Base-by-base conservation (phyloP, 108 stramenopile species). In the Chaetoceros muelleri region DNA sequence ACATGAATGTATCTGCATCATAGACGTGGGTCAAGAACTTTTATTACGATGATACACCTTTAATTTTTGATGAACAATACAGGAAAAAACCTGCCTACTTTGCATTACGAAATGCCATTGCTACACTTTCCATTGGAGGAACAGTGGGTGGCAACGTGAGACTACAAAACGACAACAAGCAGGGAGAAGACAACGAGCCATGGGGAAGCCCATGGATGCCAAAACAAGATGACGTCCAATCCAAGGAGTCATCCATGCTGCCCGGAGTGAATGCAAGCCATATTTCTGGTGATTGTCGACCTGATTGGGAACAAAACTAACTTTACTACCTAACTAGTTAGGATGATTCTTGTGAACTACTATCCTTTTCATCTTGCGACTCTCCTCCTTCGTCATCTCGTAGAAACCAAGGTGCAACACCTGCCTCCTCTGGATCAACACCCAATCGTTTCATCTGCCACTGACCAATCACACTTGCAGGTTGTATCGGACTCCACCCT, bases 181-280 rank as follows among this genome's bases (percentile, higher is more conserved):
- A n/a, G n/a, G n/a, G n/a, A n/a, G 65, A 69, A 1, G 45, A 81
- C 50, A 76, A 82, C 7, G 69, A 75, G 29, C 64, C 61, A 18
- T 91, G 90, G 90, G 90, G 90, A n/a, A 65, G 78, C 46, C 22
- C 52, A 21, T 91, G 90, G 90, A 85, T 85, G 75, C 82, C 34
- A 40, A 46, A 71, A 30, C 78, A 76, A 28, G 78, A 77, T 34
- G 72, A 69, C 2, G 72, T 64, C 29, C 46, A 65, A 17, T 28
- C 8, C 44, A 58, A 26, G 19, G 25, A 24, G 25, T 18, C 60
- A 24, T 5, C 27, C 46, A 50, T 21, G 45, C 47, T 5, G 28
- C 8, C n/a, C 16, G 24, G 46, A 29, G 20, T n/a, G 44, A 5
- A 48, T 17, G 28, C 24, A 34, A 31, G 30, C 21, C 44, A 8